Conservation (phyloP, 495 filamentous ascomycete genomes). For the Lasiosphaeris hirsuta region DNA sequence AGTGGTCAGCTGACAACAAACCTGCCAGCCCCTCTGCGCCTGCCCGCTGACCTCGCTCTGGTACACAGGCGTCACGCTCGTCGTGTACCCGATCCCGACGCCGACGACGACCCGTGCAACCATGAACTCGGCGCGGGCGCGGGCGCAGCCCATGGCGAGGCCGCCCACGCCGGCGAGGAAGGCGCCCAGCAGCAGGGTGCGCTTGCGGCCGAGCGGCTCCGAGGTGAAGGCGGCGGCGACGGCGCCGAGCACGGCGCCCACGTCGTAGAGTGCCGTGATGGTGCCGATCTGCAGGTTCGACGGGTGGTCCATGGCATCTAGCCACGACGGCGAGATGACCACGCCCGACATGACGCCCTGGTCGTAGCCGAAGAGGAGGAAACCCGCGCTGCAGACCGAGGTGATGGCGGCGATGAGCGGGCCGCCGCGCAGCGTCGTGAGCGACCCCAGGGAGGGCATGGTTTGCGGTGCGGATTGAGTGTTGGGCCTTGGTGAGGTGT, state of each 20-base stretch:
- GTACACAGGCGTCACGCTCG: slow-evolving; percentile 59
- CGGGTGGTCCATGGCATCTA: slow-evolving; percentile 37
- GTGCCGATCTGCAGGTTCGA: slow-evolving; percentile 49
- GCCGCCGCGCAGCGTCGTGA: not conserved
- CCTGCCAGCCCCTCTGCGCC: slow-evolving; percentile 45
- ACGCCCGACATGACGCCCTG: slow-evolving; percentile 50
- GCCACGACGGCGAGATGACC: slow-evolving; percentile 35
- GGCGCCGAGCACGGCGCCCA: slow-evolving; percentile 37
- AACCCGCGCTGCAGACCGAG: slow-evolving; percentile 52
- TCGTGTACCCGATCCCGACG: slow-evolving; percentile 62
- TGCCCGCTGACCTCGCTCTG: slow-evolving; percentile 53
- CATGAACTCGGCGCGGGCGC: slow-evolving; percentile 31
- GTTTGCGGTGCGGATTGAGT: slow-evolving; percentile 34
- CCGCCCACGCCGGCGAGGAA: slow-evolving; percentile 54
- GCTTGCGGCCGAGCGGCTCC: slow-evolving; percentile 49
- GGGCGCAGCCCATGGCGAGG: slow-evolving; percentile 47
- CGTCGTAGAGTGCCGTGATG: slow-evolving; percentile 63
- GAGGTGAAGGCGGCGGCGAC: slow-evolving; percentile 34
- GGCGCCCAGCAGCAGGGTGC: slow-evolving; percentile 58
- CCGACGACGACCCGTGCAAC: slow-evolving; percentile 60
- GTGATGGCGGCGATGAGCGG: slow-evolving; percentile 40
- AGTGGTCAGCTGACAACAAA: slow-evolving; percentile 27
- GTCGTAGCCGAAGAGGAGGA: slow-evolving; percentile 42
- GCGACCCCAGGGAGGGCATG: no score
- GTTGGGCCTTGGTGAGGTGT: no score